Conservation (phyloP, 305 asterid genomes). For the Striga hermonthica region DNA sequence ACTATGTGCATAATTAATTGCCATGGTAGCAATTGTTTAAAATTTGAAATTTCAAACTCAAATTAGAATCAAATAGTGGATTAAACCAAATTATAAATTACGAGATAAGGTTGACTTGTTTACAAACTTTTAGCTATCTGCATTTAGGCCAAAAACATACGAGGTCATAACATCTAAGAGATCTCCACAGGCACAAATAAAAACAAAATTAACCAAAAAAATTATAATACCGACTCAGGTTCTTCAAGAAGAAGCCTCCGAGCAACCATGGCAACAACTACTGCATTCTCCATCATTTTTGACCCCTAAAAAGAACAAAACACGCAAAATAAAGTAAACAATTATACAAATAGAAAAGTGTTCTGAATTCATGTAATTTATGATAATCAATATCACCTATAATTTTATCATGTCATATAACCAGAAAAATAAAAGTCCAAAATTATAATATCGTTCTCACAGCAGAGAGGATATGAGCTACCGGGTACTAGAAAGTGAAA, state of each 20-base stretch:
- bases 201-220: slow-evolving; percentile 30
- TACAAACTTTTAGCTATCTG: slow-evolving; percentile 13
- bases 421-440: neutral
- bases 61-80: slow-evolving; percentile 24
- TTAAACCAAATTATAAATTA: slow-evolving; percentile 1
- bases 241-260: slow-evolving; percentile 96
- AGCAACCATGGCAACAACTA: slow-evolving; percentile 73
- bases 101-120: neutral
- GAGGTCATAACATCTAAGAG: slow-evolving; percentile 19
- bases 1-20: slow-evolving; percentile 11
- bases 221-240: slow-evolving; percentile 67
- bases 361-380: slow-evolving; percentile 21
- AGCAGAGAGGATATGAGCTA: neutral
- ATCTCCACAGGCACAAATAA: slow-evolving; percentile 25
- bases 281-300: slow-evolving; percentile 68
- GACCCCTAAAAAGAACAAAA: slow-evolving; percentile 54
- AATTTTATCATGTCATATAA: slow-evolving; percentile 6
- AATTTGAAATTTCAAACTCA: slow-evolving; percentile 12
- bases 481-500: slow-evolving; percentile 12
- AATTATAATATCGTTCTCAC: neutral
- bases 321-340: slow-evolving; percentile 20
- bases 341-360: slow-evolving; percentile 12
- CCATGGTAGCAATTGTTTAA: neutral
- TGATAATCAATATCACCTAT: slow-evolving; percentile 24
- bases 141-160: slow-evolving; percentile 2